Percentiles rank a stretch among this genome's conserved stretches.
Conservation (phyloP, 2,329 filamentous ascomycete species). For the Diaporthe citri region DNA sequence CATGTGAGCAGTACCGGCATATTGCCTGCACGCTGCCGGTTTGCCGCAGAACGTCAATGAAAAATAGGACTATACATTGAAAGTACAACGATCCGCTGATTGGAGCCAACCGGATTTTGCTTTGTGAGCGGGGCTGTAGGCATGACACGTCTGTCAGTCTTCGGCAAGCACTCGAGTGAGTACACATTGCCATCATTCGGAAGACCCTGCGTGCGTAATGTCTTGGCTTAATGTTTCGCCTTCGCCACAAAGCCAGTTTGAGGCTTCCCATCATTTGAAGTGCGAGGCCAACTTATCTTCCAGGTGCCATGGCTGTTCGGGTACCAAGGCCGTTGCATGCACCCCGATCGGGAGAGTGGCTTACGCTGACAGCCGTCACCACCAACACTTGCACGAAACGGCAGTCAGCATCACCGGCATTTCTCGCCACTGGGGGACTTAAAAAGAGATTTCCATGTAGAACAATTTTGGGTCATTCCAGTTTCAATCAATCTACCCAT, state of each 20-base stretch:
- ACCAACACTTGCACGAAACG: neutral
- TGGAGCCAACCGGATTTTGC: neutral
- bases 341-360: neutral
- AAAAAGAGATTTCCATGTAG: neutral
- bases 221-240: no score
- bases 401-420: neutral
- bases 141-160: neutral
- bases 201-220: neutral
- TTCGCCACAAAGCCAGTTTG: neutral
- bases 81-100: neutral
- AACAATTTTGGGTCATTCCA: fast-evolving
- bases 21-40: neutral
- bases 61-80: neutral
- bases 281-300: neutral
- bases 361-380: slow-evolving; percentile 16
- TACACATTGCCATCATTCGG: neutral
- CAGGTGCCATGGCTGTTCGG: neutral
- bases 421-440: neutral
- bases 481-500: neutral
- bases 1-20: neutral
- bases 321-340: neutral
- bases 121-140: neutral
- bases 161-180: neutral
- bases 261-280: neutral
- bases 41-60: no score